Evolutionary conservation across 2,329 filamentous ascomycete genomes (phyloP).

Genomic region (Diaporthe destruens): DNA sequence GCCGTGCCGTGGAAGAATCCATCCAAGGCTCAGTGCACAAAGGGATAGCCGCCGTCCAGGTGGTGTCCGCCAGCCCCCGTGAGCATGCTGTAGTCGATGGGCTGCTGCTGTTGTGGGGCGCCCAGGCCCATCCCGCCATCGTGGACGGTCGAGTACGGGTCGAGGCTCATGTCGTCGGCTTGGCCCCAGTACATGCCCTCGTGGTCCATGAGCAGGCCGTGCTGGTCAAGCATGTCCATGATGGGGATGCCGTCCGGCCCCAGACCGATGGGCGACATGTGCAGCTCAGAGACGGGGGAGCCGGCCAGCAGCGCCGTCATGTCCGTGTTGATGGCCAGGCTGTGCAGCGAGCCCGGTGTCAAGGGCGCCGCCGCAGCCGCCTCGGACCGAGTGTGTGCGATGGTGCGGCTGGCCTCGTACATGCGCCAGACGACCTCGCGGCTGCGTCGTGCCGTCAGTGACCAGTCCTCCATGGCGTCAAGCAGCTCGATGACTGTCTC

Average conservation of each 20-base stretch:
- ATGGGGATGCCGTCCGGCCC: slow-evolving; percentile 62
- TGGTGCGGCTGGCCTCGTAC: slow-evolving; percentile 67
- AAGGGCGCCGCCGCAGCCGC: slow-evolving; percentile 41
- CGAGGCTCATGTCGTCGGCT: slow-evolving; percentile 51
- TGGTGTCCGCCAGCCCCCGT: slow-evolving; percentile 47
- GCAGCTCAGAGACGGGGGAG: slow-evolving; percentile 52
- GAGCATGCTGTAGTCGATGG: slow-evolving; percentile 56
- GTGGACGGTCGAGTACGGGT: slow-evolving; percentile 47
- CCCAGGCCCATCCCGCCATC: slow-evolving; percentile 51
- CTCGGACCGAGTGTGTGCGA: slow-evolving; percentile 50
- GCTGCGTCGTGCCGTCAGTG: slow-evolving; percentile 71
- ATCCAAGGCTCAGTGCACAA: slow-evolving; percentile 53
- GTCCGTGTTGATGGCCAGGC: slow-evolving; percentile 35
- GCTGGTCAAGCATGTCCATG: slow-evolving; percentile 66
- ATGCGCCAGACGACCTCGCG: slow-evolving; percentile 74
- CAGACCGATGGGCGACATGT: slow-evolving; percentile 65
- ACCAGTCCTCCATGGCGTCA: slow-evolving; percentile 75
- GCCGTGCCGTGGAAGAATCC: background rate
- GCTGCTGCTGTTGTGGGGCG: slow-evolving; percentile 31
- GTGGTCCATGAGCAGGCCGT: slow-evolving; percentile 65
- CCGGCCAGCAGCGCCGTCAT: slow-evolving; percentile 37
- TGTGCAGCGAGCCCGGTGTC: slow-evolving; percentile 36
- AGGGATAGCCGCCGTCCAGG: slow-evolving; percentile 57
- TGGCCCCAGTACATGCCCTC: slow-evolving; percentile 68
- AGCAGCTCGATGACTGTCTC: slow-evolving; percentile 71